phyloP scores from a whole-genome alignment of 805 yeast genomes.

The Debaryomyces castellii region DNA sequence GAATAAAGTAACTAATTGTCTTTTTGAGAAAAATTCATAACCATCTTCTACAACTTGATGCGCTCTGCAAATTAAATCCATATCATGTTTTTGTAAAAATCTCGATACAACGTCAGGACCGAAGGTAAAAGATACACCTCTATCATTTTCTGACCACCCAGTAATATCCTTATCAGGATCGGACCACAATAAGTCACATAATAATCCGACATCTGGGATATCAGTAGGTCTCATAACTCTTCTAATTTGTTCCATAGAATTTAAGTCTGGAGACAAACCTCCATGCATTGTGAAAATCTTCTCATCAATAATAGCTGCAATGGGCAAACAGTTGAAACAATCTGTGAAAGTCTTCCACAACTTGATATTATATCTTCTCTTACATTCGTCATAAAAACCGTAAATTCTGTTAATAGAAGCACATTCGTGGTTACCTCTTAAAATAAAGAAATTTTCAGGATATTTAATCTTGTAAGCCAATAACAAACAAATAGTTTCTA shows the following conservation, averaged over 20 bases:
- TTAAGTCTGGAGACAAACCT: constrained; percentile 94
- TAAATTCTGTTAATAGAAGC: constrained; percentile 97
- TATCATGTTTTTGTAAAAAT: constrained; percentile 93
- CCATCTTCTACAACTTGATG: constrained; percentile 99
- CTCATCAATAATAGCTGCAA: constrained; percentile 97
- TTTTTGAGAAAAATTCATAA: constrained; percentile 92
- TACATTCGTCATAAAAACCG: constrained; percentile 98
- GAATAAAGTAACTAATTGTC: constrained; percentile 93
- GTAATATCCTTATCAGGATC: constrained; percentile 98
- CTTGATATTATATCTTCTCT: constrained; percentile 96
- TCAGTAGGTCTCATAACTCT: constrained; percentile 99
- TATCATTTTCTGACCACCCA: constrained; percentile 98
- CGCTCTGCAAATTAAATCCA: constrained; percentile 97
- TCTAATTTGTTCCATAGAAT: constrained; percentile 97
- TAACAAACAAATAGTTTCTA: constrained; percentile 91
- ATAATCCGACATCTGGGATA: constrained; percentile 95
- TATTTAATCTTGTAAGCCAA: constrained; percentile 96
- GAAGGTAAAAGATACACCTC: constrained; percentile 98
- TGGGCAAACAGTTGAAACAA: constrained; percentile 97
- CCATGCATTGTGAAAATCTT: constrained; percentile 99
- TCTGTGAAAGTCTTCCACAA: constrained; percentile 99
- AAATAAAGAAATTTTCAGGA: constrained; percentile 95
- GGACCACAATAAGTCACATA: constrained; percentile 96
- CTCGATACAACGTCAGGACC: constrained; percentile 99
- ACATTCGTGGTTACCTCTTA: constrained; percentile 98